phyloP scores from a whole-genome alignment of 2,329 filamentous ascomycete species.

The Scedosporium minutisporum region DNA sequence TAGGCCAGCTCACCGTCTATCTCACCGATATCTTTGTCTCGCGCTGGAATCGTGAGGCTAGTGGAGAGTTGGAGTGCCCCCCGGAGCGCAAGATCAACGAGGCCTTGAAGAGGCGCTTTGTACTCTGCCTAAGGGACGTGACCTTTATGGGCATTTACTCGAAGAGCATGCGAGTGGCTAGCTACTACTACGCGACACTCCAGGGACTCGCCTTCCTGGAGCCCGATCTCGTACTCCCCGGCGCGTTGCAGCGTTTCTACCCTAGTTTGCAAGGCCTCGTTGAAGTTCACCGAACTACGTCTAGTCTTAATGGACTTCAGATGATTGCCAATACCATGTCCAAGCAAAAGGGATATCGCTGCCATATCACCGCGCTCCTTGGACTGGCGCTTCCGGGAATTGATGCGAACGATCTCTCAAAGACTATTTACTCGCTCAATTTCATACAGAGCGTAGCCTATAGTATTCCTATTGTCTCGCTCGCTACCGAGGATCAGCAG shows the following conservation, averaged over 20 bases:
- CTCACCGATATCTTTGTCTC: slow-evolving; percentile 94
- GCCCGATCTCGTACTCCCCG: slow-evolving; percentile 82
- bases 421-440: slow-evolving; percentile 87
- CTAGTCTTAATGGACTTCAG: slow-evolving; percentile 83
- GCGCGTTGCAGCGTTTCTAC: slow-evolving; percentile 90
- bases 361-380: slow-evolving; percentile 89
- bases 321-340: slow-evolving; percentile 88
- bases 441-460: slow-evolving; percentile 96
- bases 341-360: slow-evolving; percentile 88
- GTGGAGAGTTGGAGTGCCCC: slow-evolving; percentile 81
- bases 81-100: slow-evolving; percentile 68
- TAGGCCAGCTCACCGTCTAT: slow-evolving; percentile 86
- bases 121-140: slow-evolving; percentile 79
- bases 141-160: slow-evolving; percentile 98
- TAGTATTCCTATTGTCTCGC: slow-evolving; percentile 82
- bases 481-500: slow-evolving; percentile 50
- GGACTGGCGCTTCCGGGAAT: slow-evolving; percentile 89
- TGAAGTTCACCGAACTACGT: slow-evolving; percentile 92
- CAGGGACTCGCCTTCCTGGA: slow-evolving; percentile 87
- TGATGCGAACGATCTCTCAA: slow-evolving; percentile 94
- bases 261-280: slow-evolving; percentile 93
- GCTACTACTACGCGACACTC: slow-evolving; percentile 81
- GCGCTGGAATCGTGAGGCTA: slow-evolving; percentile 92
- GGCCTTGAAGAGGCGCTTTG: slow-evolving; percentile 79
- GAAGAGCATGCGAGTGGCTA: slow-evolving; percentile 86